Percentiles rank a stretch among this genome's conserved stretches.
Evolutionary conservation across 2,329 filamentous ascomycete genomes (phyloP).

Genomic region (Paracoccidioides brasiliensis): DNA sequence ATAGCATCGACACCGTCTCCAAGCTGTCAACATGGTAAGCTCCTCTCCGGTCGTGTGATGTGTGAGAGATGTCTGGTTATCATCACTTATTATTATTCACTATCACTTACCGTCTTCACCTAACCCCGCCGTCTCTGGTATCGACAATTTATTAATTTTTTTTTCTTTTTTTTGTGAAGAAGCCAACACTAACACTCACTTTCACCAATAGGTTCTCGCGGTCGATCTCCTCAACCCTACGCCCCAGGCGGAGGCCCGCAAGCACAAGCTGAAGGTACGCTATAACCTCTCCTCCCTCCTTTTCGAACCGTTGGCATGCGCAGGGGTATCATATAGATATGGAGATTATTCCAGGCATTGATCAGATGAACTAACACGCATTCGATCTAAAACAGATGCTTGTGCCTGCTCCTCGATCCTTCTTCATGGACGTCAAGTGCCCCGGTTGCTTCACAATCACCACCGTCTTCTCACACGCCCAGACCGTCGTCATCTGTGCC

Average conservation of each 20-base stretch:
- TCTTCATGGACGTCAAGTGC: conserved; percentile 99
- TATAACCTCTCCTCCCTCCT: conserved; percentile 3
- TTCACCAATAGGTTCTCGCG: conserved; percentile 74
- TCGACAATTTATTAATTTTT: neutral
- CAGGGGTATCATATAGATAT: conserved; percentile 10
- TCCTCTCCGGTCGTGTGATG: conserved; percentile 1
- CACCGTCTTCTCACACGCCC: conserved; percentile 99
- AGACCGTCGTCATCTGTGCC: conserved; percentile 99
- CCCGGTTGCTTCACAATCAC: conserved; percentile 99
- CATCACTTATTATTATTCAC: too few species aligned
- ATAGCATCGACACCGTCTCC: conserved; percentile 29
- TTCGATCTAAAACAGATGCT: conserved; percentile 51
- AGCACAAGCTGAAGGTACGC: conserved; percentile 99
- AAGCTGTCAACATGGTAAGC: conserved; percentile 34
- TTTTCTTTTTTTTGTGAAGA: neutral
- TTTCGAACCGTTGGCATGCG: conserved; percentile 10
- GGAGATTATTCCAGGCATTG: too few species aligned
- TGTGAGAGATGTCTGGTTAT: neutral
- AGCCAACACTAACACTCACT: conserved; percentile 12
- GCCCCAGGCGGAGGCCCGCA: conserved; percentile 93
- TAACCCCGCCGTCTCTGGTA: conserved; percentile 9
- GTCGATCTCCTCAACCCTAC: conserved; percentile 99
- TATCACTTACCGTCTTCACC: conserved; percentile 3
- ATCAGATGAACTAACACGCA: neutral
- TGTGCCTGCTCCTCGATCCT: conserved; percentile 90